phyloP scores from a whole-genome alignment of 2,329 filamentous ascomycete genomes.

The Didymella arachidicola region DNA sequence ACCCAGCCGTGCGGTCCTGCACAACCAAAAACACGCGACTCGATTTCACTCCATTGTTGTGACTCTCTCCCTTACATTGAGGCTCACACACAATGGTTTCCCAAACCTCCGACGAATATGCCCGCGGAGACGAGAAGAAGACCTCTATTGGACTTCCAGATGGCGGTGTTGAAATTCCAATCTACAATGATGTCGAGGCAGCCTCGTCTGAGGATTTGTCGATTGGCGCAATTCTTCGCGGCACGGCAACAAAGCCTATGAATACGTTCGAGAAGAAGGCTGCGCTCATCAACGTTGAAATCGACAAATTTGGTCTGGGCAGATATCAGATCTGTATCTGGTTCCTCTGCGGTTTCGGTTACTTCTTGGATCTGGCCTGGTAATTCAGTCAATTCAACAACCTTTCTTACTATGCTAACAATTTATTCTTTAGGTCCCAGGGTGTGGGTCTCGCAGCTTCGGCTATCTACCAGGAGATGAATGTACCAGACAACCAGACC shows the following conservation, averaged over 20 bases:
- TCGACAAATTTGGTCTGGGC: constrained; percentile 43
- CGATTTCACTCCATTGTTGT: constrained; percentile 13
- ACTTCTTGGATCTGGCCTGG: constrained; percentile 44
- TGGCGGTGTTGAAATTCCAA: constrained; percentile 31
- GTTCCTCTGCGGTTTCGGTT: constrained; percentile 44
- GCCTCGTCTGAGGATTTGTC: constrained; percentile 35
- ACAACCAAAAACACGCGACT: constrained; percentile 14
- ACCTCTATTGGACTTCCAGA: neutral
- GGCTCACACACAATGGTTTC: constrained; percentile 13
- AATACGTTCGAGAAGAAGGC: constrained; percentile 43
- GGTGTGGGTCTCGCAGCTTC: constrained; percentile 39
- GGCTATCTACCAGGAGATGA: constrained; percentile 43
- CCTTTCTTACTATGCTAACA: no score
- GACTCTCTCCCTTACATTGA: constrained; percentile 15
- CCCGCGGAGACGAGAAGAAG: constrained; percentile 20
- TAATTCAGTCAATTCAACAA: no score
- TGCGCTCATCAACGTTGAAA: constrained; percentile 41
- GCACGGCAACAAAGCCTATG: constrained; percentile 37
- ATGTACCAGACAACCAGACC: constrained; percentile 31
- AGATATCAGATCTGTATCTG: constrained; percentile 44
- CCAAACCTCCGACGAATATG: constrained; percentile 10
- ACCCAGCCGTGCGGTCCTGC: constrained; percentile 20
- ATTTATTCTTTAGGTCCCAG: constrained; percentile 22
- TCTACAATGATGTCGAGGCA: constrained; percentile 39
- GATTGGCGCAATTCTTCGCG: constrained; percentile 37